Evolutionary conservation across 2,329 filamentous ascomycete genomes (phyloP), one percentile per base, ranked within the genome.

Genomic region (Cryphonectria naterciae): DNA sequence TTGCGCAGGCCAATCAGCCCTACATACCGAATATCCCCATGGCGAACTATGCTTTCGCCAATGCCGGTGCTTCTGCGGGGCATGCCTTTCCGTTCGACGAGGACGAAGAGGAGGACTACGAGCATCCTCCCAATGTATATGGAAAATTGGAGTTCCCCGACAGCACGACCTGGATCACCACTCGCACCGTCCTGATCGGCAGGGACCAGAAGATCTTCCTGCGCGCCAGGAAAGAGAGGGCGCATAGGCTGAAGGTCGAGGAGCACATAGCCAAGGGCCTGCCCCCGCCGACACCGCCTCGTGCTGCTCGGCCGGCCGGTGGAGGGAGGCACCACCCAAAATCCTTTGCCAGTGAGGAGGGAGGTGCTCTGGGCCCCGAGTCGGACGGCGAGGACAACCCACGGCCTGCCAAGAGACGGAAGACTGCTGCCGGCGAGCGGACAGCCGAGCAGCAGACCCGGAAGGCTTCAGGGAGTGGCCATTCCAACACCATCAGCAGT

Each of bases 281-380:
- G 72, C 86, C 87, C 62, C 83, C 86, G 46, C 82, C 86, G 1
- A 81, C 83, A 1, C 86, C 86, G 10, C 83, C 85, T 22, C 63
- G 63, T 10, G 41, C 63, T 8, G 2, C 43, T 5, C 43, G 41
- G 63, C 83, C 81, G 64, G 81, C 84, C 43, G 85, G 22, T 25
- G 49, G 87, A 74, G 82, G 83, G 73, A 83, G 82, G 74, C 88
- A 88, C 73, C 88, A 87, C 76, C 87, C 85, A 80, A 88, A 88
- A 81, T 88, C 89, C 67, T 91, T 91, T 75, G 87, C 92, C 78
- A 92, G 89, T 78, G 89, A 91, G 75, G 88, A 89, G 77, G 90
- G 90, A 75, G 91, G 91, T 68, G 91, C 92, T 81, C 81, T 92
- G 61, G 89, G 88, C 0, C 88, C 88, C 3, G 86, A 88, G 76